A percentile compares a stretch with the other conserved stretches of the same genome.
Conservation (phyloP, 306 rosid genomes). For the Fragaria nilgerrensis region DNA sequence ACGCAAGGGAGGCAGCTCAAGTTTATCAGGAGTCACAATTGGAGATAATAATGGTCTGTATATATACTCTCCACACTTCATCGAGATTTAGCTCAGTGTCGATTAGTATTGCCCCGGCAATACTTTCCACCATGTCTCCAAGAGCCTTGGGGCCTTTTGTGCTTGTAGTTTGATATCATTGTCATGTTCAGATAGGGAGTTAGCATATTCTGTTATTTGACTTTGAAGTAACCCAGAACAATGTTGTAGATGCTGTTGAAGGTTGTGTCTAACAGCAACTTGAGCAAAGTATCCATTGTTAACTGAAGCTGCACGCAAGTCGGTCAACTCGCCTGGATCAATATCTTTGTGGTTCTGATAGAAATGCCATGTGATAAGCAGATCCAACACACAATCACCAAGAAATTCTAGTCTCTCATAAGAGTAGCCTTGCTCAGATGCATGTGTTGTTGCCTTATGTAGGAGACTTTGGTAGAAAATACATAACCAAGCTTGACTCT, state of each 20-base stretch:
- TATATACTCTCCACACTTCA: constrained; percentile 72
- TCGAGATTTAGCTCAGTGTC: constrained; percentile 73
- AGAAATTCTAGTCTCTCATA: constrained; percentile 82
- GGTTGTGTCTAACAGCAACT: constrained; percentile 57
- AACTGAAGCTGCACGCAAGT: constrained; percentile 87
- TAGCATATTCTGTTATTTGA: constrained; percentile 69
- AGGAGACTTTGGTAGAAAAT: constrained; percentile 78
- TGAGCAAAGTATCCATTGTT: constrained; percentile 80
- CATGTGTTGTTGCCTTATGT: constrained; percentile 74
- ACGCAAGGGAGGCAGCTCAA: constrained; percentile 71
- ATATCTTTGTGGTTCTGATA: constrained; percentile 56
- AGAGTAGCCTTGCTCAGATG: constrained; percentile 31
- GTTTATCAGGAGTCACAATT: constrained; percentile 87
- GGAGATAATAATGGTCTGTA: constrained; percentile 77
- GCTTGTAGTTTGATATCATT: constrained; percentile 36
- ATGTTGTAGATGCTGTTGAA: constrained; percentile 77
- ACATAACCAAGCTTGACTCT: constrained; percentile 61
- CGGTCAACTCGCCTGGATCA: constrained; percentile 85
- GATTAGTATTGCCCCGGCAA: constrained; percentile 81
- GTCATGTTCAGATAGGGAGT: constrained; percentile 40
- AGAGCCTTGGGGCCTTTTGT: constrained; percentile 83
- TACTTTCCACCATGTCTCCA: constrained; percentile 93
- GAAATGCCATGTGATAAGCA: constrained; percentile 82
- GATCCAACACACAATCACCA: constrained; percentile 84
- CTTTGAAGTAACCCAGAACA: constrained; percentile 51